Conservation (phyloP, 177 flowering plant genomes). For the Vitis hybrid region DNA sequence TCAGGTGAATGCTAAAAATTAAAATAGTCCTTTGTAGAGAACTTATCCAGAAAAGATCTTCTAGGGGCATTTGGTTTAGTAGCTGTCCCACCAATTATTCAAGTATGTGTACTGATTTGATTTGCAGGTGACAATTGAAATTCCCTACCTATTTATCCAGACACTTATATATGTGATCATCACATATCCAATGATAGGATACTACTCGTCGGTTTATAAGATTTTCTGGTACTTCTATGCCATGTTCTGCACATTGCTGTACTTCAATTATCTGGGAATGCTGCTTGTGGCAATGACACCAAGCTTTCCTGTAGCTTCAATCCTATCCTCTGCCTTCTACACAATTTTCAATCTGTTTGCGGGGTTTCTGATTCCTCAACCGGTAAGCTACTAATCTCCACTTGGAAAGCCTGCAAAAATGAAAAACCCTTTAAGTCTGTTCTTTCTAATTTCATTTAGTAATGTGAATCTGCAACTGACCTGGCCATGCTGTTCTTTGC, state of each 20-base stretch:
- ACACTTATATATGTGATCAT: slow-evolving; percentile 33
- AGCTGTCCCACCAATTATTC: not conserved
- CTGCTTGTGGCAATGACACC: slow-evolving; percentile 56
- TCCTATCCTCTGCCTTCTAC: slow-evolving; percentile 43
- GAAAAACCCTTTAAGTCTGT: not conserved
- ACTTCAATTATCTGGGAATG: slow-evolving; percentile 67
- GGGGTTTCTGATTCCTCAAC: slow-evolving; percentile 55
- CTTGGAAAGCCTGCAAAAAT: not conserved
- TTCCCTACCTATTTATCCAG: slow-evolving; percentile 48
- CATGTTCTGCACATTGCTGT: slow-evolving; percentile 49
- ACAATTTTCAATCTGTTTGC: slow-evolving; percentile 46
- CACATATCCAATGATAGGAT: slow-evolving; percentile 66
- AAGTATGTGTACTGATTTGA: not conserved
- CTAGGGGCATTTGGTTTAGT: too few species aligned
- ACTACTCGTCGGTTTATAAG: slow-evolving; percentile 39
- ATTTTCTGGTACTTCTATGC: slow-evolving; percentile 55
- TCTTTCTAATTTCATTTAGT: not conserved
- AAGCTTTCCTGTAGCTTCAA: slow-evolving; percentile 46
- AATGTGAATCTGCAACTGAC: not conserved
- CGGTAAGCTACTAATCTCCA: slow-evolving; percentile 34
- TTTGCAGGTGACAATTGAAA: slow-evolving; percentile 55
- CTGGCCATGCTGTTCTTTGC: not conserved
- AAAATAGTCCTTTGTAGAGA: too few species aligned
- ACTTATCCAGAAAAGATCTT: too few species aligned
- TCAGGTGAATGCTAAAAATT: slow-evolving; percentile 37